Evolutionary conservation across 345 rosid genomes (phyloP), one percentile per base, ranked within the genome.

Genomic region (Arabis alpina): DNA sequence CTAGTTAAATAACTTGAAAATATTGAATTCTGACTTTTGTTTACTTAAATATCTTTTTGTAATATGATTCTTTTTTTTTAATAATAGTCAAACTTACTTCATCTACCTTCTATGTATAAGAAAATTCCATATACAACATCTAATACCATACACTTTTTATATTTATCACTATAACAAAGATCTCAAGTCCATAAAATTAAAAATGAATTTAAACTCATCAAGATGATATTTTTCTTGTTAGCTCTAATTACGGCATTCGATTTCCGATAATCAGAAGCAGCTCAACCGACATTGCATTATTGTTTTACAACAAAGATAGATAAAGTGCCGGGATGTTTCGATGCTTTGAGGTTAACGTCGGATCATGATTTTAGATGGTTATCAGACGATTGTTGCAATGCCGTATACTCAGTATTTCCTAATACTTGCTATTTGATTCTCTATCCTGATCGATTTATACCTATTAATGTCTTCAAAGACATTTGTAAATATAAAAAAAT

Each of bases 181-280:
- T 43, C 24, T 27, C 52, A 43, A 60, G 37, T 13, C 37, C 25
- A 43, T 6, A 61, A 25, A 43, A n/a, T 27, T 2, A 30, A 19
- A 57, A 2, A 60, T 61, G 66, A 11, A 25, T 15, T 10, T 10
- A 15, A 15, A 15, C 28, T 45, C 45, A 61, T 3, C 16, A 30
- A 32, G 16, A 24, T 6, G 15, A 45, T 61, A 39, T 6, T 16
- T 10, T 30, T 45, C 15, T 2, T 61, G 54, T 6, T 16, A 47
- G 28, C 0, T 42, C 0, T 61, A 10, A 45, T 15, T 6, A 10
- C 16, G 7, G 42, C 53, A 44, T 10, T 61, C 14, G 15, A 14
- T 9, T 14, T 30, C 14, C 10, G 40, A 61, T 7, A 53, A 61
- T 28, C 42, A 0, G 42, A 61, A 61, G 54, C 66, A 45, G 54